Evolutionary conservation across 495 filamentous ascomycete species (phyloP).

Genomic region (Xylaria nigripes): DNA sequence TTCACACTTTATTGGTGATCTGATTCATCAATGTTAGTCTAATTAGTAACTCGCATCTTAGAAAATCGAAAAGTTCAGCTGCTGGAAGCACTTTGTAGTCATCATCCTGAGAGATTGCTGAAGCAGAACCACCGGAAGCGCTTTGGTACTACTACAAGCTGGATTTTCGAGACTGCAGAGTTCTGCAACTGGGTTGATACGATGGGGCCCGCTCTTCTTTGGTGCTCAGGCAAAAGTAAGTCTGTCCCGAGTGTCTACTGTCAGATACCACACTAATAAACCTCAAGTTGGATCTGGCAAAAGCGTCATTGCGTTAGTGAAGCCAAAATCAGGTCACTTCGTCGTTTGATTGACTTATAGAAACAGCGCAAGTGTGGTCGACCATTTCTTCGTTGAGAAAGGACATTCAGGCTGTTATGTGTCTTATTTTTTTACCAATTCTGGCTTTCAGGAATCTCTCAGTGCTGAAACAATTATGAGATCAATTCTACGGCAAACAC

Average conservation of each 20-base stretch:
- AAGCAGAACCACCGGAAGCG: constrained; percentile 17
- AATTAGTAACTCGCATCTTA: background rate
- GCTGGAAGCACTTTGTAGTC: background rate
- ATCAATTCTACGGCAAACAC: background rate
- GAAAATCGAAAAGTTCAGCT: background rate
- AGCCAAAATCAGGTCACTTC: background rate
- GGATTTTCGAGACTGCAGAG: constrained; percentile 15
- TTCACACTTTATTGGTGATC: background rate
- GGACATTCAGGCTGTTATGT: background rate
- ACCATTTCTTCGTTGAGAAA: constrained; percentile 24
- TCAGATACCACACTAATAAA: background rate
- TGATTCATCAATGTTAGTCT: background rate
- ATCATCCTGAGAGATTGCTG: background rate
- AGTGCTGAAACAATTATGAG: background rate
- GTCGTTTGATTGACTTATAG: background rate
- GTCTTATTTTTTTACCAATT: constrained; percentile 3
- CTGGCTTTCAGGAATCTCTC: background rate
- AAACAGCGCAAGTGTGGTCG: constrained; percentile 5
- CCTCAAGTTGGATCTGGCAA: background rate
- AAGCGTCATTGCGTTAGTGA: background rate
- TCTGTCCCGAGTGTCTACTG: background rate
- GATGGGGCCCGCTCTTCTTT: background rate
- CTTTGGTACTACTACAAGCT: constrained; percentile 11
- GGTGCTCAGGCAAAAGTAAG: constrained; percentile 1
- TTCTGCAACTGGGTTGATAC: constrained; percentile 7